phyloP scores from a whole-genome alignment of 2,329 filamentous ascomycete species.

The Scopulariopsis brevicaulis region DNA sequence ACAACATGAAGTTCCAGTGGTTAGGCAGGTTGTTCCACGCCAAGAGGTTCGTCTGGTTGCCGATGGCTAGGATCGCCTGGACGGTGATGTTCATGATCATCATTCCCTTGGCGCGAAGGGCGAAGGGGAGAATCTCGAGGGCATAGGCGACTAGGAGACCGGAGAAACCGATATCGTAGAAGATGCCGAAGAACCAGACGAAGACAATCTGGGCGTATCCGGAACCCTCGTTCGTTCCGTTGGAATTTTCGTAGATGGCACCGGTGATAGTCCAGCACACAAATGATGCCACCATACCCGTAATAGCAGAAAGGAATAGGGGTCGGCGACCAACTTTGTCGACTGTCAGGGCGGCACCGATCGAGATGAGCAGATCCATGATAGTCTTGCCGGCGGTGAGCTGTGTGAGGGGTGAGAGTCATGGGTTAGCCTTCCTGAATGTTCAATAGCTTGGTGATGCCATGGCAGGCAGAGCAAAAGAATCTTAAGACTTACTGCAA shows the following conservation, averaged over 20 bases:
- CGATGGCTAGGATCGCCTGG: slow-evolving; percentile 48
- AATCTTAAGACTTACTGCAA: slow-evolving; percentile 23
- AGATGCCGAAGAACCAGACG: slow-evolving; percentile 47
- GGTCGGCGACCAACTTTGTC: slow-evolving; percentile 40
- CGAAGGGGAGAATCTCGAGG: slow-evolving; percentile 47
- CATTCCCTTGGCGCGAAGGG: slow-evolving; percentile 45
- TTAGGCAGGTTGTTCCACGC: slow-evolving; percentile 47
- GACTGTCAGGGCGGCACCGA: slow-evolving; percentile 37
- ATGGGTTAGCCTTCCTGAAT: background rate
- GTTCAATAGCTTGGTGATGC: background rate
- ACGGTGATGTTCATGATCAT: slow-evolving; percentile 55
- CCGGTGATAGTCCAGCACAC: slow-evolving; percentile 40
- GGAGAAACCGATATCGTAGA: slow-evolving; percentile 49
- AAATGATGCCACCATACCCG: slow-evolving; percentile 35
- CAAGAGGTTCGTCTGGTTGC: slow-evolving; percentile 51
- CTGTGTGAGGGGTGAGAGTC: slow-evolving; percentile 5
- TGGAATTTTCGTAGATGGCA: slow-evolving; percentile 36
- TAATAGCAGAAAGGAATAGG: slow-evolving; percentile 37
- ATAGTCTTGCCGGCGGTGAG: slow-evolving; percentile 45
- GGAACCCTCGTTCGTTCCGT: slow-evolving; percentile 27
- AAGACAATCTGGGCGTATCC: slow-evolving; percentile 44
- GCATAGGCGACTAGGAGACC: slow-evolving; percentile 46
- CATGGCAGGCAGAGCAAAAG: background rate
- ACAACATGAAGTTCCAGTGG: slow-evolving; percentile 56
- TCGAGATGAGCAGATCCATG: slow-evolving; percentile 44